Evolutionary conservation across 805 yeast species (phyloP).

Genomic region (Saturnispora hagleri): DNA sequence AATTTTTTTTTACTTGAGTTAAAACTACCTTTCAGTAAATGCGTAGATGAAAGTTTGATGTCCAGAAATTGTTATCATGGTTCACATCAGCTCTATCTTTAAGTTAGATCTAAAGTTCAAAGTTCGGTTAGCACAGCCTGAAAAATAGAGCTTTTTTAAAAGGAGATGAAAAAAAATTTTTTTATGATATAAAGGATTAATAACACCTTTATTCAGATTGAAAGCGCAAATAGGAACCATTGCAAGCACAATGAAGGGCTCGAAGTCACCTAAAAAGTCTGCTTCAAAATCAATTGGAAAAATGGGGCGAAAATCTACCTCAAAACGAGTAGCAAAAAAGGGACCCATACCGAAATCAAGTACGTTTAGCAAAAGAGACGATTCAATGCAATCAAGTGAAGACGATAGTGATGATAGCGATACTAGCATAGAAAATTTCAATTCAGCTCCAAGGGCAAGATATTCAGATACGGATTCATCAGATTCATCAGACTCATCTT

Average conservation of each 20-base stretch:
- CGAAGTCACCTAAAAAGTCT: constrained; percentile 1
- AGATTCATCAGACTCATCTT: constrained; percentile 2
- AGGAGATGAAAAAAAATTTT: not conserved
- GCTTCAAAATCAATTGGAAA: not conserved
- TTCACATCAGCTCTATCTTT: not conserved
- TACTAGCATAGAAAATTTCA: constrained; percentile 11
- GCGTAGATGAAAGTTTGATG: not conserved
- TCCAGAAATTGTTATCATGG: not conserved
- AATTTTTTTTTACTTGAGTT: constrained; percentile 2
- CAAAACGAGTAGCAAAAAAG: constrained; percentile 17
- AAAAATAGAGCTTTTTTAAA: not conserved
- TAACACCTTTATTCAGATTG: not conserved
- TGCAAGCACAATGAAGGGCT: not conserved
- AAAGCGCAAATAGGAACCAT: not conserved
- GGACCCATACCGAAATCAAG: constrained; percentile 13
- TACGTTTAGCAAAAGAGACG: constrained; percentile 1
- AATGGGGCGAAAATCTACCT: not conserved
- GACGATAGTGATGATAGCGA: constrained; percentile 22
- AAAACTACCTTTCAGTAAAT: too few species aligned
- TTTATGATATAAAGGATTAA: not conserved
- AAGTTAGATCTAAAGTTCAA: not conserved
- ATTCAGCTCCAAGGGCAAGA: not conserved
- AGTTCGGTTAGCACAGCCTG: not conserved
- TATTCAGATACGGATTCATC: constrained; percentile 5
- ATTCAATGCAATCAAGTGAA: constrained; percentile 21